phyloP scores from a whole-genome alignment of 192 early-diverging fungal species.

The Umbelopsis isabellina region DNA sequence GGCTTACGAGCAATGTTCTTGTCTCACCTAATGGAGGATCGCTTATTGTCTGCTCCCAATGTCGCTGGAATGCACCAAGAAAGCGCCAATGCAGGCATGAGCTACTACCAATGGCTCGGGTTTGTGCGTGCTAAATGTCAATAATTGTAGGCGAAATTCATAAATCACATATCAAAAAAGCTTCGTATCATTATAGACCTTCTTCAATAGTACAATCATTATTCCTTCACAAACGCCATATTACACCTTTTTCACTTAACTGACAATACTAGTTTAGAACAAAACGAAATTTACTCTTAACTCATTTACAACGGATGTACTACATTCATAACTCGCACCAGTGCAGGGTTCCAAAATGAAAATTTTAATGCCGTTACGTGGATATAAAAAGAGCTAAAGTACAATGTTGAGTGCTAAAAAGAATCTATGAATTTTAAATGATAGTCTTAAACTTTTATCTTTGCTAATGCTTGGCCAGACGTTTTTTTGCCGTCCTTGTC shows the following conservation, averaged over 20 bases:
- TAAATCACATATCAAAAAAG: too few relatives aligned
- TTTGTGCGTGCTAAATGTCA: slow-evolving; percentile 34
- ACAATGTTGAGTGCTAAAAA: neutral
- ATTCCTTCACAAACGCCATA: too few relatives aligned
- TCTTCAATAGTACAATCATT: too few relatives aligned
- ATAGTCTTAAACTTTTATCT: neutral
- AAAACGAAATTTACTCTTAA: too few relatives aligned
- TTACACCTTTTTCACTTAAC: too few relatives aligned
- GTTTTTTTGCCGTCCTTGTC: slow-evolving; percentile 42
- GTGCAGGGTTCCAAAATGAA: neutral
- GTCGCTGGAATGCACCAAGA: slow-evolving; percentile 35
- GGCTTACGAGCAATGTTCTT: slow-evolving; percentile 70
- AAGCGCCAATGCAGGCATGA: slow-evolving; percentile 33
- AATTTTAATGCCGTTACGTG: slow-evolving; percentile 10
- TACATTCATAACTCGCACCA: too few relatives aligned
- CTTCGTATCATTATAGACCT: too few relatives aligned
- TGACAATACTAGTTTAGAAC: too few relatives aligned
- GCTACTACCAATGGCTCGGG: slow-evolving; percentile 44
- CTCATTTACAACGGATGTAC: too few relatives aligned
- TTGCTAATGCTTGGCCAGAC: slow-evolving; percentile 14
- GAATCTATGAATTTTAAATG: neutral
- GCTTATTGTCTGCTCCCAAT: slow-evolving; percentile 35
- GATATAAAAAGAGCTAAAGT: slow-evolving; percentile 10
- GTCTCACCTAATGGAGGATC: slow-evolving; percentile 75
- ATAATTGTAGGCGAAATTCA: neutral